These are phyloP conservation scores for Magnaporthales sp. DNA, from an alignment of 2,329 filamentous ascomycete genomes.

Conservation along the genomic window DNA sequence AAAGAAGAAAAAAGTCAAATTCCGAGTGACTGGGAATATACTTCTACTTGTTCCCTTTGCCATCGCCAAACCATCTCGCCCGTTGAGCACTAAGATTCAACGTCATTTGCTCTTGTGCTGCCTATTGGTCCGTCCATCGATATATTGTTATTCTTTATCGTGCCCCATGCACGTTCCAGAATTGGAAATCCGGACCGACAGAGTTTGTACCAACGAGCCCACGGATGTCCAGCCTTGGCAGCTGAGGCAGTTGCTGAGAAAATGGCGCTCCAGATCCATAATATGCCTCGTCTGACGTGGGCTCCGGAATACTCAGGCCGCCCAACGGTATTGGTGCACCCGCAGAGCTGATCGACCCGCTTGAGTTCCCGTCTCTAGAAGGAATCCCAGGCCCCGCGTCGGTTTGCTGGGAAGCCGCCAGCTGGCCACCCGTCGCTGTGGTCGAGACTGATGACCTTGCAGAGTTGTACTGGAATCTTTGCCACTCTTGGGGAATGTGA, in stretches of 20 bases:
- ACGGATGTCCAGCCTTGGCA: background rate
- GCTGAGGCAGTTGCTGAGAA: background rate
- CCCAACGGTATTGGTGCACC: too few relatives aligned
- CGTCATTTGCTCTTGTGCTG: background rate
- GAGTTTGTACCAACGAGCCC: background rate
- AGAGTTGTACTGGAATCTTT: background rate
- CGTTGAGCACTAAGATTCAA: background rate
- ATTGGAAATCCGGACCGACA: background rate
- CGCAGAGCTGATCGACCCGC: background rate
- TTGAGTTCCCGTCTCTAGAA: background rate
- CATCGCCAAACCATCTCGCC: background rate
- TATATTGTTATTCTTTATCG: background rate
- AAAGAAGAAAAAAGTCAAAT: background rate
- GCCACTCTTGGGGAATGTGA: background rate
- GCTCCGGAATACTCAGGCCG: background rate
- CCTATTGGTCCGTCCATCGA: background rate
- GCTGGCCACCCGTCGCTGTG: background rate
- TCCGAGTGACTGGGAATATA: background rate
- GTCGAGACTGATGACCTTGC: background rate
- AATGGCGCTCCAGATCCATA: background rate
- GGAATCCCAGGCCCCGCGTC: background rate
- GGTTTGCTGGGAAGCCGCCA: background rate
- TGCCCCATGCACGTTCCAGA: background rate
- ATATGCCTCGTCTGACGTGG: background rate
- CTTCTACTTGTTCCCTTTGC: background rate